phyloP scores from a whole-genome alignment of 495 filamentous ascomycete species.

The Penicillium turbatum region DNA sequence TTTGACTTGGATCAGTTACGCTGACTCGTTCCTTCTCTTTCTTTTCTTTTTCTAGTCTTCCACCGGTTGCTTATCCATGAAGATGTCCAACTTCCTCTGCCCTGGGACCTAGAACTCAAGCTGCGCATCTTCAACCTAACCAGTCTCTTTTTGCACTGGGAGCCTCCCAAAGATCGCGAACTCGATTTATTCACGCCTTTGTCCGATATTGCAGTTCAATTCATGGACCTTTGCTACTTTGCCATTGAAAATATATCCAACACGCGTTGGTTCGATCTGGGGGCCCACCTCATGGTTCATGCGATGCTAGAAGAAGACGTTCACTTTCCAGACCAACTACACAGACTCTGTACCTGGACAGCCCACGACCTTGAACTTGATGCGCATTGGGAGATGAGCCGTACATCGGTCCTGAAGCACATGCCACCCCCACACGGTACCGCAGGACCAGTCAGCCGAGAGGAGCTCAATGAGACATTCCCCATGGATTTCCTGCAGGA shows the following conservation, averaged over 20 bases:
- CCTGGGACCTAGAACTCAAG: slow-evolving; percentile 30
- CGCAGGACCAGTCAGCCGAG: slow-evolving; percentile 6
- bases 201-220: slow-evolving; percentile 39
- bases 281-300: slow-evolving; percentile 48
- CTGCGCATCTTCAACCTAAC: slow-evolving; percentile 22
- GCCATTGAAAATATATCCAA: slow-evolving; percentile 22
- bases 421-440: slow-evolving; percentile 11
- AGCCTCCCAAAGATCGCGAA: not conserved
- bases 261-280: slow-evolving; percentile 41
- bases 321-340: slow-evolving; percentile 19
- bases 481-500: not conserved
- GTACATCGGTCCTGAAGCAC: slow-evolving; percentile 11
- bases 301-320: slow-evolving; percentile 45
- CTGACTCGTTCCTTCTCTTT: not conserved
- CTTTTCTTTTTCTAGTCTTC: not conserved
- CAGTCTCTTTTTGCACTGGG: slow-evolving; percentile 10
- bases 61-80: not conserved
- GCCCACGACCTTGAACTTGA: slow-evolving; percentile 1
- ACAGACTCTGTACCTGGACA: slow-evolving; percentile 29
- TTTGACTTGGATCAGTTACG: not conserved
- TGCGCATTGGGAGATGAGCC: slow-evolving; percentile 12
- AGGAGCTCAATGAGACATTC: slow-evolving; percentile 5
- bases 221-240: slow-evolving; percentile 45
- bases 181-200: slow-evolving; percentile 20
- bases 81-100: slow-evolving; percentile 1